phyloP scores from a whole-genome alignment of 2,329 filamentous ascomycete genomes.

The Kalmusia sp. region DNA sequence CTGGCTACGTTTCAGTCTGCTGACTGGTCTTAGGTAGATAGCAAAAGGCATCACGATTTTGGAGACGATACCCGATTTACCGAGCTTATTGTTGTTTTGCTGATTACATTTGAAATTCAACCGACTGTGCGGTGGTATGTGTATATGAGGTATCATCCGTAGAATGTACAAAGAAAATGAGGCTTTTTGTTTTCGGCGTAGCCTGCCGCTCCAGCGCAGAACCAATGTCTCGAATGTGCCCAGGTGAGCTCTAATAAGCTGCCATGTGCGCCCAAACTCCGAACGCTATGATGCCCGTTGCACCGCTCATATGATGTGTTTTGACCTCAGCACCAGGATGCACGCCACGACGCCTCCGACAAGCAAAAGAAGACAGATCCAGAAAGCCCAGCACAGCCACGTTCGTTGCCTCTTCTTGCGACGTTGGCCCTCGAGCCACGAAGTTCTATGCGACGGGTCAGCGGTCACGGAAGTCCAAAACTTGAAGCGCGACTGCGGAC shows the following conservation, averaged over 20 bases:
- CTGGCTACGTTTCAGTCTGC: constrained; percentile 8
- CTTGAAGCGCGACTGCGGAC: constrained; percentile 34
- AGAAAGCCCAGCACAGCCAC: constrained; percentile 58
- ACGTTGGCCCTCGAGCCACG: constrained; percentile 61
- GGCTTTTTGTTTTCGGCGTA: not conserved
- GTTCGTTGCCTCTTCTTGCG: constrained; percentile 56
- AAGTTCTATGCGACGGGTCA: constrained; percentile 51
- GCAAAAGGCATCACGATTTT: not conserved
- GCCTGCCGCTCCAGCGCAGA: not conserved
- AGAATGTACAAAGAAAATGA: constrained; percentile 7
- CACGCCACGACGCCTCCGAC: constrained; percentile 54
- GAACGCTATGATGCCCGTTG: not conserved
- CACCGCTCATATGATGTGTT: constrained; percentile 47
- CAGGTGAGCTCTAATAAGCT: too few relatives aligned
- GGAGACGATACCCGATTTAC: constrained; percentile 4
- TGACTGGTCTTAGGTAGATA: constrained; percentile 12
- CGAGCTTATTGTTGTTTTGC: not conserved
- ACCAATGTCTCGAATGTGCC: too few relatives aligned
- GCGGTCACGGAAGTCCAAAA: constrained; percentile 42
- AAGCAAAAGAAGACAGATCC: constrained; percentile 53
- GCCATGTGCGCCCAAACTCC: too few relatives aligned
- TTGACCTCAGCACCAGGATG: constrained; percentile 52
- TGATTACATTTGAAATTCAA: not conserved
- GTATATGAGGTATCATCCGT: constrained; percentile 11
- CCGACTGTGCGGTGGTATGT: constrained; percentile 5